A percentile compares a stretch with the other conserved stretches of the same genome.
Evolutionary conservation across 805 yeast genomes (phyloP).

Genomic region (Schwanniomyces occidentalis): DNA sequence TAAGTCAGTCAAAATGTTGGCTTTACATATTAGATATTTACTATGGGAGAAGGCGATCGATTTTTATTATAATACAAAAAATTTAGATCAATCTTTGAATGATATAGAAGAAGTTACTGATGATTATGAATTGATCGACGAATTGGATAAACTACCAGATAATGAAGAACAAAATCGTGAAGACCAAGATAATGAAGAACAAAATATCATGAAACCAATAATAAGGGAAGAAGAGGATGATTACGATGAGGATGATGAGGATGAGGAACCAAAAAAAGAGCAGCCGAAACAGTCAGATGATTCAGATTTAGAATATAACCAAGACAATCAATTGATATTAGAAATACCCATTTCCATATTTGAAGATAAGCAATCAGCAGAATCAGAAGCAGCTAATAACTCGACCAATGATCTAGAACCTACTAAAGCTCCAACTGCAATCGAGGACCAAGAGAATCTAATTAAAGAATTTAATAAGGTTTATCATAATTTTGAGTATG

Average conservation of each 20-base stretch:
- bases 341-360: constrained; percentile 35
- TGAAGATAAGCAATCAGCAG: constrained; percentile 8
- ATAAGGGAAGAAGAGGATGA: constrained; percentile 41
- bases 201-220: constrained; percentile 8
- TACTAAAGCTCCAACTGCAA: constrained; percentile 7
- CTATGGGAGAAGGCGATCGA: constrained; percentile 73
- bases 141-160: constrained; percentile 25
- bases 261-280: constrained; percentile 11
- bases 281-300: constrained; percentile 1
- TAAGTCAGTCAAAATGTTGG: constrained; percentile 37
- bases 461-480: constrained; percentile 69
- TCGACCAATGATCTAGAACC: constrained; percentile 8
- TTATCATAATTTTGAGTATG: constrained; percentile 76
- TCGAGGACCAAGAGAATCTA: constrained; percentile 43
- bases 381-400: constrained; percentile 9
- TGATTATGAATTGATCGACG: constrained; percentile 36
- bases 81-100: constrained; percentile 18
- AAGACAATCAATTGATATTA: constrained; percentile 30
- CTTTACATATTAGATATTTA: constrained; percentile 64
- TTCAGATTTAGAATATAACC: constrained; percentile 19
- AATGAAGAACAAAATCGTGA: constrained; percentile 16
- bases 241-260: constrained; percentile 30
- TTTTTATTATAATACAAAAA: constrained; percentile 32
- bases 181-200: constrained; percentile 1
- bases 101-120: constrained; percentile 32